Conservation (phyloP, 306 rosid genomes). For the Cucurbita ficifolia region DNA sequence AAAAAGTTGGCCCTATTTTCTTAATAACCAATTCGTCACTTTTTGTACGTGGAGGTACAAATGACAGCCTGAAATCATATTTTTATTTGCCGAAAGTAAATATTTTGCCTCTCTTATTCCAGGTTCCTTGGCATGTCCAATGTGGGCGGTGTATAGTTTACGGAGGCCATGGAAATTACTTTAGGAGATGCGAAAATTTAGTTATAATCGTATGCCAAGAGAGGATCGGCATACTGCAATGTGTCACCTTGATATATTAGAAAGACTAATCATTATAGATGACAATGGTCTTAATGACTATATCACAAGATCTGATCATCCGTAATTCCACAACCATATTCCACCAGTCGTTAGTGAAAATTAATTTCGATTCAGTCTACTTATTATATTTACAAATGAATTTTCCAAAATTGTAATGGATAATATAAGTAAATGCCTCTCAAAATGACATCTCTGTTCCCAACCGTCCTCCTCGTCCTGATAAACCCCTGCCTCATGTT, state of each 20-base stretch:
- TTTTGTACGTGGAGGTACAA: background rate
- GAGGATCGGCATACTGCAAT: conserved; percentile 97
- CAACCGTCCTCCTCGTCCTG: background rate
- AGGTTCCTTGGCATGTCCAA: conserved; percentile 95
- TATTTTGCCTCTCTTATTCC: conserved; percentile 4
- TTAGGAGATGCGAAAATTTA: too few species aligned
- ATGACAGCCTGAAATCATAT: too few species aligned
- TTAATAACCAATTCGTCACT: background rate
- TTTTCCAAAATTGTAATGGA: background rate
- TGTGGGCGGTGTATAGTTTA: conserved; percentile 91
- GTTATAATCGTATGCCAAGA: too few species aligned
- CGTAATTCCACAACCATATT: conserved; percentile 99
- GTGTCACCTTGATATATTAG: too few species aligned
- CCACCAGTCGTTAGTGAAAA: conserved; percentile 53
- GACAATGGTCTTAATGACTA: conserved; percentile 69
- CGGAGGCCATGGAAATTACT: conserved; percentile 98
- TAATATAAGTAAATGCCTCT: background rate
- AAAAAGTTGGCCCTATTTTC: background rate
- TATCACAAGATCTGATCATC: conserved; percentile 67
- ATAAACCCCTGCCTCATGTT: background rate
- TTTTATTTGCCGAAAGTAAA: background rate
- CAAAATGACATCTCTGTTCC: background rate
- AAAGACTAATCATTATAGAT: conserved; percentile 85
- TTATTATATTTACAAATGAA: background rate
- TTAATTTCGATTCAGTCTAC: background rate